Evolutionary conservation across 75 land plant genomes (phyloP), one percentile per base, ranked within the genome.

Genomic region (Cryptomeria japonica): DNA sequence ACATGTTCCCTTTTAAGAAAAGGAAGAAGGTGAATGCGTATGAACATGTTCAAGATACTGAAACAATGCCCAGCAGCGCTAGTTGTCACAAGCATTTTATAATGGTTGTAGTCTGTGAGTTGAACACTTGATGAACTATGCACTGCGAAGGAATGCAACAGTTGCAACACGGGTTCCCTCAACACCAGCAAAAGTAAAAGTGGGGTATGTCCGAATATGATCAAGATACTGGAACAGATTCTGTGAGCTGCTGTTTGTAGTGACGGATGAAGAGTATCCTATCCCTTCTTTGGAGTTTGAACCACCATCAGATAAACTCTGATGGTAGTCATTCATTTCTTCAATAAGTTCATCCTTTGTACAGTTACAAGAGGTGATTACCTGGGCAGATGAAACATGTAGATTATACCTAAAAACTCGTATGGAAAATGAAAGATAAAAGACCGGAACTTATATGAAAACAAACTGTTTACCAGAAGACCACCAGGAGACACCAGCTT

Each of bases 331-430:
- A 25, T 92, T 92, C 84, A 94, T 95, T 87, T 98, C 99, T 87
- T 95, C 95, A 51, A 98, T 79, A 84, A 98, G 87, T 90, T 97
- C 99, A 90, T 98, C 99, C 89, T 97, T 98, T 31, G 99, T 98
- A 83, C 86, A 91, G 90, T 98, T 98, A 87, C 99, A 98, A 14
- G 99, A 97, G 42, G 99, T 98, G 84, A 98, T 91, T 22, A 96
- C 95, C 99, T 98, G 89, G 64, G 47, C 49, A 41, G 42, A 28
- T 28, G 41, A 77, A 32, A 34, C 16, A 41, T 44, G 44, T 80
- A 9, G 34, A 28, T 44, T 44, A 49, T 44, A 82, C 8, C 37
- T 34, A 70, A 31, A 41, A 28, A 10, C 0, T 28, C 1, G 9
- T 28, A 47, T 64, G 47, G 46, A 58, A 39, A 68, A 68, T 75